phyloP scores from a whole-genome alignment of 2,329 filamentous ascomycete genomes.

The Ophiostoma sp. region DNA sequence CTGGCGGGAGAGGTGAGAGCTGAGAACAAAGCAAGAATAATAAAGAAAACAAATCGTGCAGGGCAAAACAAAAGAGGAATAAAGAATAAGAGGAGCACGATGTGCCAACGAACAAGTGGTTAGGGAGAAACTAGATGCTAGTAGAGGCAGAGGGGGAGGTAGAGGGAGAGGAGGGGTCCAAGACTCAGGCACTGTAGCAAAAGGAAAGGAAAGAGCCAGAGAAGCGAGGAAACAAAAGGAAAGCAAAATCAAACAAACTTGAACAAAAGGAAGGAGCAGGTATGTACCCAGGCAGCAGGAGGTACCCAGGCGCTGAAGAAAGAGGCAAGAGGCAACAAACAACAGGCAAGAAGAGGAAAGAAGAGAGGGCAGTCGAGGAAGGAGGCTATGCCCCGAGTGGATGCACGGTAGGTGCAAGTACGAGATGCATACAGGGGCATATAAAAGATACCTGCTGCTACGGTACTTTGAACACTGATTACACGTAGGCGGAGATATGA shows the following conservation, averaged over 20 bases:
- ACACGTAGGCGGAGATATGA: not conserved
- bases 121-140: not conserved
- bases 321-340: not conserved
- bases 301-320: not conserved
- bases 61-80: not conserved
- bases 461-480: not conserved
- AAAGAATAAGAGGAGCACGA: not conserved
- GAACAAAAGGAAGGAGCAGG: not conserved
- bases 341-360: not conserved
- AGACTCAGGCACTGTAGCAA: not conserved
- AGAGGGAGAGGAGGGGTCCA: not conserved
- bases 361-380: not conserved
- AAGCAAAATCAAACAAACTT: not conserved
- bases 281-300: not conserved
- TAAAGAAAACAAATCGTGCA: not conserved
- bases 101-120: not conserved
- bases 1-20: not conserved
- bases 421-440: not conserved
- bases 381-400: conserved; percentile 9
- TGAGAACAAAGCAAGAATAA: not conserved
- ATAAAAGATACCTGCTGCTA: not conserved
- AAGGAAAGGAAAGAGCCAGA: not conserved
- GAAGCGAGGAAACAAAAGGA: not conserved
- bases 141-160: not conserved
- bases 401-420: conserved; percentile 5